phyloP scores from a whole-genome alignment of 306 rosid genomes.

The Astragalus membranaceus region DNA sequence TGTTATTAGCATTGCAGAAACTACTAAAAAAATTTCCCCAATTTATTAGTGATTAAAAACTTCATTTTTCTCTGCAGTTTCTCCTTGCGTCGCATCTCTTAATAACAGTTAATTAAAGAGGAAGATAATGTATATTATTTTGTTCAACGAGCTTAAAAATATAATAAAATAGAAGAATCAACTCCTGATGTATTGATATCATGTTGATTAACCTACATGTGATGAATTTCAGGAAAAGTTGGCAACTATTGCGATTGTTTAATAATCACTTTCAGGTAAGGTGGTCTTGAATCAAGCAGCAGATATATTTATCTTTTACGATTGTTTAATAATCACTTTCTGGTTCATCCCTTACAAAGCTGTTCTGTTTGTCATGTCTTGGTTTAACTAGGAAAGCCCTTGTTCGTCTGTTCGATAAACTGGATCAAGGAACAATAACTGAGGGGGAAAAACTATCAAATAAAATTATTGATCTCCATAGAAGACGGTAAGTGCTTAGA shows the following conservation, averaged over 20 bases:
- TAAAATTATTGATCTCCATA: slow-evolving; percentile 70
- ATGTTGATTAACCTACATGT: slow-evolving; percentile 19
- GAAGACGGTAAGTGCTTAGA: slow-evolving; percentile 46
- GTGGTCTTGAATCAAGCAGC: slow-evolving; percentile 1
- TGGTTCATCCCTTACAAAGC: not conserved
- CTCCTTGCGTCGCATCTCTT: not conserved
- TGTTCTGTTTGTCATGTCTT: slow-evolving; percentile 23
- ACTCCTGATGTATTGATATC: not conserved
- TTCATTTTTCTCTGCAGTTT: not conserved
- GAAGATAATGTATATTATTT: not conserved
- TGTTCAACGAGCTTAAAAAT: not conserved
- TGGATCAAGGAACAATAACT: slow-evolving; percentile 54
- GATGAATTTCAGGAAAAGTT: slow-evolving; percentile 62
- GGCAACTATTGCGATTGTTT: slow-evolving; percentile 65
- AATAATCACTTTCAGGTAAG: too few relatives aligned
- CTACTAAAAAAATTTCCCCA: too few relatives aligned
- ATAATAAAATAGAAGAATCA: not conserved
- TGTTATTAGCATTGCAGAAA: slow-evolving; percentile 10
- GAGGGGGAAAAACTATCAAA: slow-evolving; percentile 60
- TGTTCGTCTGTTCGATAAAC: slow-evolving; percentile 82
- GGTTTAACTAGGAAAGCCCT: slow-evolving; percentile 68
- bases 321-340: not conserved
- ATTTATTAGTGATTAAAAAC: too few relatives aligned
- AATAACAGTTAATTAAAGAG: not conserved
- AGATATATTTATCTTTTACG: not conserved